Percentiles rank a stretch among this genome's conserved stretches.
These are phyloP conservation scores for Euphrasia confusa DNA, from an alignment of 257 asterid species.

Conservation along the genomic window DNA sequence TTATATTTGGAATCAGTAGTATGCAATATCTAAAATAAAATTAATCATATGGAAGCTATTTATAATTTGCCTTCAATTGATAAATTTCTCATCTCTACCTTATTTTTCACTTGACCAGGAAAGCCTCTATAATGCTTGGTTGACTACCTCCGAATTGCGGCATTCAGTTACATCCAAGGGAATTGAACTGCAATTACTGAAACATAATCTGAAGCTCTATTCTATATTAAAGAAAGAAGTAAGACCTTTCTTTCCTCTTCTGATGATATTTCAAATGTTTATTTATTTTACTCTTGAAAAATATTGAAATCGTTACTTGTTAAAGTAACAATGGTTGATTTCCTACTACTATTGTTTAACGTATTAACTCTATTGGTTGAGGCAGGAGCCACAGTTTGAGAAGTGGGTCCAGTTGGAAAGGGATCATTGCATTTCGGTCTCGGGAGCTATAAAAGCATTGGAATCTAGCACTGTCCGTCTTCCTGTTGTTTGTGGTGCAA, in stretches of 20 bases:
- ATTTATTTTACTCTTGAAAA: background rate
- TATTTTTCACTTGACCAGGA: constrained; percentile 44
- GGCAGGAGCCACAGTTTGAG: constrained; percentile 60
- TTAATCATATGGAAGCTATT: background rate
- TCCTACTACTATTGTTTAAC: constrained; percentile 2
- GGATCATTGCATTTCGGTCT: constrained; percentile 54
- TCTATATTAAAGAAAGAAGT: constrained; percentile 61
- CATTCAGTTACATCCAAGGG: constrained; percentile 56
- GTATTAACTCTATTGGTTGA: constrained; percentile 15
- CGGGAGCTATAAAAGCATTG: constrained; percentile 55
- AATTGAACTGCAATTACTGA: constrained; percentile 50
- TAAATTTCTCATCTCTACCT: constrained; percentile 13
- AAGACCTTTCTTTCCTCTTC: constrained; percentile 27
- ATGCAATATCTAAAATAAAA: constrained; percentile 5
- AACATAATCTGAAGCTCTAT: constrained; percentile 57
- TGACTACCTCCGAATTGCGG: constrained; percentile 54
- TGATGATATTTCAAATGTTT: background rate
- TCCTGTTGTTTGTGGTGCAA: constrained; percentile 70
- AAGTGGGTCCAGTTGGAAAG: constrained; percentile 51
- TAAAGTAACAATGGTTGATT: background rate
- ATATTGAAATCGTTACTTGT: background rate
- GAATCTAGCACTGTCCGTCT: constrained; percentile 64
- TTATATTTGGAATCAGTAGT: constrained; percentile 7
- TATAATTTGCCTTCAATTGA: background rate
- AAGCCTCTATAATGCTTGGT: constrained; percentile 69